These are phyloP conservation scores for Cynanchum wilfordii DNA, from an alignment of 257 asterid species.

Conservation along the genomic window DNA sequence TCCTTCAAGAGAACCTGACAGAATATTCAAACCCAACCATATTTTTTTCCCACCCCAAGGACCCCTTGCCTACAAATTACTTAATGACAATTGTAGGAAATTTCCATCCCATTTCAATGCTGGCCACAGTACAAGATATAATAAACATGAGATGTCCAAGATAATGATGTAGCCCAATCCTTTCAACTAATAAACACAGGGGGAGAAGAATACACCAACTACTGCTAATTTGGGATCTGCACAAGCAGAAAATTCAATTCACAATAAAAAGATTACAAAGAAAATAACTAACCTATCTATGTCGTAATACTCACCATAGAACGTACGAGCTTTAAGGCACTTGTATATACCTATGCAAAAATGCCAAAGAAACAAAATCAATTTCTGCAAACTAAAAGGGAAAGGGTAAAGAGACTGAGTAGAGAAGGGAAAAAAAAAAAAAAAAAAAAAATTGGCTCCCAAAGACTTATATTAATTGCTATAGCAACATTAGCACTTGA, in stretches of 20 bases:
- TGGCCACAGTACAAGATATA: neutral
- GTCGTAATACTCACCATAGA: slow-evolving; percentile 56
- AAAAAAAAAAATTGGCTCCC: neutral
- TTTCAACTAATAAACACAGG: neutral
- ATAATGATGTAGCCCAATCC: neutral
- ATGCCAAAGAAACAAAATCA: slow-evolving; percentile 12
- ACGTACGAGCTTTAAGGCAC: slow-evolving; percentile 97
- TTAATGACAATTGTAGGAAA: neutral
- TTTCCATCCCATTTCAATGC: neutral
- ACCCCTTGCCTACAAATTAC: neutral
- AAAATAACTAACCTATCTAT: neutral
- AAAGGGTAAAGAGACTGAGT: neutral
- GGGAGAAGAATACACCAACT: neutral
- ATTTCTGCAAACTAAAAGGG: slow-evolving; percentile 5
- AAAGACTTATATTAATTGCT: neutral
- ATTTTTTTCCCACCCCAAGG: neutral
- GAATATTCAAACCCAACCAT: too few species aligned
- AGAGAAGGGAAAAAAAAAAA: neutral
- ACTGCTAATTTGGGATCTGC: neutral
- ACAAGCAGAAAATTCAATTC: neutral
- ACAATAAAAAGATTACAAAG: neutral
- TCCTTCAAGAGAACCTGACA: too few species aligned
- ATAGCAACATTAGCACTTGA: neutral
- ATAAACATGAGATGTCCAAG: neutral
- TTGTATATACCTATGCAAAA: slow-evolving; percentile 75